Base-by-base conservation (phyloP, 2,329 filamentous ascomycete species). In the Hirsutella thompsonii region DNA sequence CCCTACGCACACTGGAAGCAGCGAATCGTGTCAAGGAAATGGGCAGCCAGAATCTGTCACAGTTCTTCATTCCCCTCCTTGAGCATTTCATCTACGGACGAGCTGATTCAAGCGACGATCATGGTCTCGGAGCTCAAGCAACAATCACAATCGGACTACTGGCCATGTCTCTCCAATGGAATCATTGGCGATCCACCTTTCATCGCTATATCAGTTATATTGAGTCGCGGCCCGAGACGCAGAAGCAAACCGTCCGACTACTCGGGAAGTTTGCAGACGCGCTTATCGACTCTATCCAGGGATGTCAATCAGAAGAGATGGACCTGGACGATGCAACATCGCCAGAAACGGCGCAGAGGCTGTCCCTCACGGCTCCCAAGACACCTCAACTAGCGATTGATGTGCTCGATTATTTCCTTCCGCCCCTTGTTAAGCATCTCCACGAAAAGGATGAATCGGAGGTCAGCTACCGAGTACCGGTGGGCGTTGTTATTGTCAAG, bases 401-500 rank as follows among this genome's bases (percentile, higher is more conserved):
- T 49, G 68, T 96, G 40, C 73, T 76, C 33, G 74, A 76, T 18
- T 79, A 80, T 46, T 83, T 94, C 51, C 64, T 94, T 30, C 87
- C 90, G 1, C 76, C 83, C 16, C 64, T 98, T 26, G 72, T 81
- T n/a, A 76, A 79, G 36, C 92, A 94, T 55, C 74, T 96, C 21
- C 89, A 95, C 52, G 81, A 94, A 52, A 96, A 95, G 59, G 86
- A 96, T 47, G 92, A 98, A 57, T 81, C 87, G 1, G 89, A 88
- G 38, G 90, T 98, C 59, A 94, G 89, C 63, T 76, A 92, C 40
- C 85, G 92, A 58, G 82, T 95, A 28, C 89, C 90, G 1, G 83
- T 94, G 5, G 89, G 88, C 20, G 76, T 95, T 29, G 87, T 92
- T 21, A 76, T 90, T 35, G 83, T 94, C 45, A 94, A 94, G 60